phyloP scores from a whole-genome alignment of 257 asterid species.

The Scutellaria minor region DNA sequence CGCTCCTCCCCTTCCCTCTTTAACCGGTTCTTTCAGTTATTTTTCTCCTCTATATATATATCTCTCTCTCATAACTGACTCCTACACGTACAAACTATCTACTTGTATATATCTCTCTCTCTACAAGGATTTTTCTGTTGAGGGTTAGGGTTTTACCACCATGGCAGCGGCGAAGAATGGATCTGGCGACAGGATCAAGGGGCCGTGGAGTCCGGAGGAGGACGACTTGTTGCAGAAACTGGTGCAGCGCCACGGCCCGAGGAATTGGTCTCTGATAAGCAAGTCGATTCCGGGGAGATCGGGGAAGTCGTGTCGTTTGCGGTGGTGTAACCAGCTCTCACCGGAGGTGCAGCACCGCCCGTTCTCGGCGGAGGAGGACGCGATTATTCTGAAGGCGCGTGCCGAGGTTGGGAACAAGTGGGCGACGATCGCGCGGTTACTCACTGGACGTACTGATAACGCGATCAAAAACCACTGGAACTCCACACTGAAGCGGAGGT shows the following conservation, averaged over 20 bases:
- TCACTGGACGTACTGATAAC: slow-evolving; percentile 57
- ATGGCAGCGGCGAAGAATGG: slow-evolving; percentile 37
- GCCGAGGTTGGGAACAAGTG: slow-evolving; percentile 48
- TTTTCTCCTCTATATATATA: neutral
- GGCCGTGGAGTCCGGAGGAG: slow-evolving; percentile 64
- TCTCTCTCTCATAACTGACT: neutral
- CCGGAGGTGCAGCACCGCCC: slow-evolving; percentile 58
- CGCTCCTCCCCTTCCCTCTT: slow-evolving; percentile 39
- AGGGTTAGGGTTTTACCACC: slow-evolving; percentile 18
- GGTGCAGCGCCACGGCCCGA: slow-evolving; percentile 49
- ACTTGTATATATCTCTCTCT: neutral
- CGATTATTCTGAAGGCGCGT: slow-evolving; percentile 48
- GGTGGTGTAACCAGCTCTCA: slow-evolving; percentile 66
- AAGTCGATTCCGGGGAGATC: slow-evolving; percentile 56
- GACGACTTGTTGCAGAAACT: slow-evolving; percentile 44
- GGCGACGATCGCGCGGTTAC: slow-evolving; percentile 49
- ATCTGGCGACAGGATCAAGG: slow-evolving; percentile 41
- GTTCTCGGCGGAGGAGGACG: slow-evolving; percentile 58
- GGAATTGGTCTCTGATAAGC: slow-evolving; percentile 58
- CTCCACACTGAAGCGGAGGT: slow-evolving; percentile 49
- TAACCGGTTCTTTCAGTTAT: slow-evolving; percentile 44
- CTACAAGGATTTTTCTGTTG: neutral
- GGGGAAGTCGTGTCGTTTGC: slow-evolving; percentile 61
- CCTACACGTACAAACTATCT: neutral
- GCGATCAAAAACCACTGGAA: slow-evolving; percentile 60